Evolutionary conservation across 2,329 filamentous ascomycete genomes (phyloP).

Genomic region (Fusarium burgessii): DNA sequence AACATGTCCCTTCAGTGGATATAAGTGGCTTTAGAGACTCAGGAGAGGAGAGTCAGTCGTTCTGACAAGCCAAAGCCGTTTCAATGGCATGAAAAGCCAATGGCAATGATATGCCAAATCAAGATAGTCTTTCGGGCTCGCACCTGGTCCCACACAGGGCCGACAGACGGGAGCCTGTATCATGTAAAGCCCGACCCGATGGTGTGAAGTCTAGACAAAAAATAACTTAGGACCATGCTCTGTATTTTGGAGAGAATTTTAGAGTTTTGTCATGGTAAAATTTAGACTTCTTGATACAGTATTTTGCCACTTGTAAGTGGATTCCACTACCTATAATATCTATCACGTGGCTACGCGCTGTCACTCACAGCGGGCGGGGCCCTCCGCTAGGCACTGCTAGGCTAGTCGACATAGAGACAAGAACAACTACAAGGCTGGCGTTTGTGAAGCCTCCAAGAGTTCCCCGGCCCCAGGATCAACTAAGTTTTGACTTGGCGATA

Average conservation of each 20-base stretch:
- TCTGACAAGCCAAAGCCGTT: neutral
- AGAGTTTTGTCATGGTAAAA: conserved; percentile 3
- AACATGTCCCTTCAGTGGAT: conserved; percentile 7
- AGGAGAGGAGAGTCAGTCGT: neutral
- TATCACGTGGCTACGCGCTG: conserved; percentile 46
- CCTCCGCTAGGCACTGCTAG: neutral
- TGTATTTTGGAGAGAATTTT: neutral
- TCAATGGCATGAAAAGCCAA: neutral
- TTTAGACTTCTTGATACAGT: neutral
- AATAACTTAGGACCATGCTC: neutral
- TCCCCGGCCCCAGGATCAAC: conserved; percentile 11
- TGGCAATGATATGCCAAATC: conserved; percentile 4
- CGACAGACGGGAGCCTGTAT: conserved; percentile 1
- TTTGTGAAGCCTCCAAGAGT: conserved; percentile 26
- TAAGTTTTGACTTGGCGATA: conserved; percentile 6
- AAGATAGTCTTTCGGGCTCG: conserved; percentile 2
- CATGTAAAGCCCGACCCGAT: neutral
- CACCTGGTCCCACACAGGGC: neutral
- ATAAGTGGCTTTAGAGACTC: neutral
- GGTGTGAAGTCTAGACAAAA: neutral
- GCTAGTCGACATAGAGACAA: conserved; percentile 10
- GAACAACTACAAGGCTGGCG: conserved; percentile 33
- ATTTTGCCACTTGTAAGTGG: conserved; percentile 15
- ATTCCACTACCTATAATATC: neutral
- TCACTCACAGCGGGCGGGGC: conserved; percentile 32